A percentile compares a stretch with the other conserved stretches of the same genome.
These are phyloP conservation scores for Rubus parviflorus DNA, from an alignment of 306 rosid species.

Conservation along the genomic window DNA sequence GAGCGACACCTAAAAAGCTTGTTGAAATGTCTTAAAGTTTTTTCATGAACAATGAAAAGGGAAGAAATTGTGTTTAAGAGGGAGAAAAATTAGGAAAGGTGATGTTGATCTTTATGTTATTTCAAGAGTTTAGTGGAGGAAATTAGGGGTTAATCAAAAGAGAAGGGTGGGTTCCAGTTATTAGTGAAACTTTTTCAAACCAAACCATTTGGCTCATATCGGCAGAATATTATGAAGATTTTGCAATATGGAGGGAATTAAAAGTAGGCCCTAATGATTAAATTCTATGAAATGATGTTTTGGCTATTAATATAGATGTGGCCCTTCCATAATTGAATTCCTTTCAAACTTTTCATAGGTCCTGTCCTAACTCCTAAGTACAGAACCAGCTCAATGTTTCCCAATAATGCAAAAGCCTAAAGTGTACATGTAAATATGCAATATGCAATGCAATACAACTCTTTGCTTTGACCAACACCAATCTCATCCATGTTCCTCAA, in stretches of 20 bases:
- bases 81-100: constrained; percentile 14
- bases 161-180: constrained; percentile 39
- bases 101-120: constrained; percentile 17
- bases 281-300: constrained; percentile 48
- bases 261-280: constrained; percentile 46
- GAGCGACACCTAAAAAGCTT: constrained; percentile 54
- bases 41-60: constrained; percentile 33
- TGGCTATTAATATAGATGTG: constrained; percentile 39
- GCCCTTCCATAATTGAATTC: constrained; percentile 47
- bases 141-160: constrained; percentile 39
- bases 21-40: constrained; percentile 25
- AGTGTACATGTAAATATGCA: neutral
- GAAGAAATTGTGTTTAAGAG: constrained; percentile 17
- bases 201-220: constrained; percentile 52
- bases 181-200: constrained; percentile 45
- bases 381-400: constrained; percentile 71
- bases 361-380: constrained; percentile 51
- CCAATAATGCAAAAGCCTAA: constrained; percentile 53
- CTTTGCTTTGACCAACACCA: constrained; percentile 46
- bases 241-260: constrained; percentile 44
- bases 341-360: constrained; percentile 23
- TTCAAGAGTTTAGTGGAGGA: constrained; percentile 41
- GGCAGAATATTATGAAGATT: constrained; percentile 35
- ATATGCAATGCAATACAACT: constrained; percentile 10
- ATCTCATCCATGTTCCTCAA: constrained; percentile 36